A percentile compares a stretch with the other conserved stretches of the same genome.
Evolutionary conservation across 768 basidiomycete genomes (phyloP).

Genomic region (Naganishia randhawae): DNA sequence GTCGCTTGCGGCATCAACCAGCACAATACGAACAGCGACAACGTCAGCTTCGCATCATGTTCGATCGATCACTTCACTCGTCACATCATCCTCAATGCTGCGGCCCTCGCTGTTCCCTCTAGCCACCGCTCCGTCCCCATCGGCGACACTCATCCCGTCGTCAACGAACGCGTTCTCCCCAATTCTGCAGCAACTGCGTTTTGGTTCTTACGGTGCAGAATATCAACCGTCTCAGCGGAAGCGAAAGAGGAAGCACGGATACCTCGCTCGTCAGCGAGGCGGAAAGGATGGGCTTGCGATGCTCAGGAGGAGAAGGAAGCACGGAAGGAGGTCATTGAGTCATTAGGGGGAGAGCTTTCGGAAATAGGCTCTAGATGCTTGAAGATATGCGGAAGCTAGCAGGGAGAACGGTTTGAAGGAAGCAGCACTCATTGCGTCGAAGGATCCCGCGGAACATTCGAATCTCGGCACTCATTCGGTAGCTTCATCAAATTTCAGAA

Average conservation of each 20-base stretch:
- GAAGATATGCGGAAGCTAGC: neutral
- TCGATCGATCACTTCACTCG: slow-evolving; percentile 7
- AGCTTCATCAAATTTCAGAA: too few species aligned
- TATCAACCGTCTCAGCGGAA: slow-evolving; percentile 95
- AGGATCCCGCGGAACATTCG: too few species aligned
- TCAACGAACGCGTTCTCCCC: slow-evolving; percentile 26
- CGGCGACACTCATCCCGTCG: neutral
- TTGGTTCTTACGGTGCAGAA: slow-evolving; percentile 71
- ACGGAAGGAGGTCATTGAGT: slow-evolving; percentile 72
- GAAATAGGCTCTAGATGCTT: too few species aligned
- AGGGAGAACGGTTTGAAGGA: too few species aligned
- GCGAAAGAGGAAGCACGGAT: slow-evolving; percentile 88
- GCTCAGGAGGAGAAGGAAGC: slow-evolving; percentile 64
- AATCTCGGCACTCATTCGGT: too few species aligned
- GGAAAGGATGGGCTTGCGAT: slow-evolving; percentile 65
- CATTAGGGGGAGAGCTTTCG: slow-evolving; percentile 61
- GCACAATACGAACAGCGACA: slow-evolving; percentile 1
- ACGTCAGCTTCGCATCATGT: neutral
- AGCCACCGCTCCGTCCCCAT: neutral
- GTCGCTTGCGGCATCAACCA: slow-evolving; percentile 1
- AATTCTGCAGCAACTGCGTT: slow-evolving; percentile 54
- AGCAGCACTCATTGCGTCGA: too few species aligned
- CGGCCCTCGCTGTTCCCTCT: slow-evolving; percentile 2
- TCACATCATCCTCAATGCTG: neutral
- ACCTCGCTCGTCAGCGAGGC: slow-evolving; percentile 69